These are phyloP conservation scores for Phoma sp. DNA, from an alignment of 2,329 filamentous ascomycete species.

Conservation along the genomic window DNA sequence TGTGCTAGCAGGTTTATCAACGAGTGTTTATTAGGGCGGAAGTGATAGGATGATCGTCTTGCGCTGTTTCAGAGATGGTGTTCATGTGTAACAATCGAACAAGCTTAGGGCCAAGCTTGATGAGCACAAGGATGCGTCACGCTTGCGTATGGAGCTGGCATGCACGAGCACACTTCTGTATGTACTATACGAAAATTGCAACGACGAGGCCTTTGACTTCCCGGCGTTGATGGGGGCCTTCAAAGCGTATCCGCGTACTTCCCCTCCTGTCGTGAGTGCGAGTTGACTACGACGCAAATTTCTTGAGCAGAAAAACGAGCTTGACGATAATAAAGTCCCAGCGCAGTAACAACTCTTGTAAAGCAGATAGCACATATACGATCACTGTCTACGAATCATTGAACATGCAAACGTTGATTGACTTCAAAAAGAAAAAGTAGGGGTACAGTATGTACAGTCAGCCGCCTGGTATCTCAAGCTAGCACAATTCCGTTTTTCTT, in stretches of 20 bases:
- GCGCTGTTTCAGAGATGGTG: neutral
- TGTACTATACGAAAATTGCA: no score
- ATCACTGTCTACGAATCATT: neutral
- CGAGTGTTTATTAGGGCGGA: neutral
- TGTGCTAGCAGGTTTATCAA: no score
- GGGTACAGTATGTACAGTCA: conserved; percentile 39
- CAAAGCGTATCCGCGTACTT: no score
- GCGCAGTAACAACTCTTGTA: no score
- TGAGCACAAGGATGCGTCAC: neutral
- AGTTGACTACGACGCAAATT: no score
- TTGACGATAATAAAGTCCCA: no score
- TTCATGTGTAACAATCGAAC: neutral
- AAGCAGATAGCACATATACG: no score
- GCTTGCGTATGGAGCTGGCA: neutral
- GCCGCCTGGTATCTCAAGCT: conserved; percentile 14
- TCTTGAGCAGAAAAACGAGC: no score
- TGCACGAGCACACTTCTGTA: no score
- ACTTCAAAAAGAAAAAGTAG: conserved; percentile 23
- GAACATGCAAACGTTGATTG: conserved; percentile 24
- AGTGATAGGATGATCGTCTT: neutral
- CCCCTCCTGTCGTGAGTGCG: no score
- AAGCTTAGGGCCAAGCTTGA: neutral
- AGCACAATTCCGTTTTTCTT: conserved; percentile 5
- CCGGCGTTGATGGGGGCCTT: no score
- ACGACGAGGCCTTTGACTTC: no score